A percentile compares a stretch with the other conserved stretches of the same genome.
Conservation (phyloP, 805 yeast genomes). For the Starmerella khaoyaiensis region DNA sequence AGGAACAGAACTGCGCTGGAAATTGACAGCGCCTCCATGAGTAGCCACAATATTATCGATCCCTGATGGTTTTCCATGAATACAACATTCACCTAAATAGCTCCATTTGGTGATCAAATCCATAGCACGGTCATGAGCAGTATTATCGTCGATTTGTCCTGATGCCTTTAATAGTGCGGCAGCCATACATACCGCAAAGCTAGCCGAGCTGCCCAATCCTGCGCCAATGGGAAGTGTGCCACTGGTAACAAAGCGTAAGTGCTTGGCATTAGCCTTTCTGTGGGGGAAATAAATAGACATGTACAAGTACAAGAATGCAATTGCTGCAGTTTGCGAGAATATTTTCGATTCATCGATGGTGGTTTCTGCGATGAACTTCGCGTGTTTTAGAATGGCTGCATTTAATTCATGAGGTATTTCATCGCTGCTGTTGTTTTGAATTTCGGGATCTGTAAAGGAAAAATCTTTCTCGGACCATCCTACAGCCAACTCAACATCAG, state of each 20-base stretch:
- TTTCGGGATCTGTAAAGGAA: not conserved
- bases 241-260: slow-evolving; percentile 51
- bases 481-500: slow-evolving; percentile 59
- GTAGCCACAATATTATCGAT: slow-evolving; percentile 95
- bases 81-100: slow-evolving; percentile 83
- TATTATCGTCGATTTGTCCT: slow-evolving; percentile 33
- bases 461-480: slow-evolving; percentile 50
- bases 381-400: slow-evolving; percentile 44
- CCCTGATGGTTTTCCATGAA: slow-evolving; percentile 94
- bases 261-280: slow-evolving; percentile 16
- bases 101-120: slow-evolving; percentile 70
- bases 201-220: slow-evolving; percentile 90
- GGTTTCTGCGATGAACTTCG: slow-evolving; percentile 31
- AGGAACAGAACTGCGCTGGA: slow-evolving; percentile 39
- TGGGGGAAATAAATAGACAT: slow-evolving; percentile 21
- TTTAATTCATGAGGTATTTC: slow-evolving; percentile 14
- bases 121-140: slow-evolving; percentile 21
- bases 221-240: slow-evolving; percentile 93
- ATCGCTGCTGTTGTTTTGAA: not conserved
- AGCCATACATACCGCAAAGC: slow-evolving; percentile 72
- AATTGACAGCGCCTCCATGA: slow-evolving; percentile 89
- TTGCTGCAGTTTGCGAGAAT: slow-evolving; percentile 64
- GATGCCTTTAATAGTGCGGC: slow-evolving; percentile 53
- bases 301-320: slow-evolving; percentile 71
- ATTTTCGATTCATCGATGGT: slow-evolving; percentile 35